Evolutionary conservation across 129 eudicot genomes (phyloP).

Genomic region (Ambrosia trifida): DNA sequence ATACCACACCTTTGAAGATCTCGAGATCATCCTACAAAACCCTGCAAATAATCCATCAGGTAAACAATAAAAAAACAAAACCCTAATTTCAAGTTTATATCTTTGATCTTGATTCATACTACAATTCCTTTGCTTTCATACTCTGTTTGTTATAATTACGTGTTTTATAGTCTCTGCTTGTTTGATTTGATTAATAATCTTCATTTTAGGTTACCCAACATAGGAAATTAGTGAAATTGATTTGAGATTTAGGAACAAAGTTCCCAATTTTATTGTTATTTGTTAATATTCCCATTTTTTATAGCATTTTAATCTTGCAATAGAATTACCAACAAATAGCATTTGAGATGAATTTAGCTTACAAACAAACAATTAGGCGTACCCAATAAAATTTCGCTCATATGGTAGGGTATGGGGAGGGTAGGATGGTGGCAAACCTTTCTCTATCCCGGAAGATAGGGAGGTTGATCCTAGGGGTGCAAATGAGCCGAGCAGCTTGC

Average conservation of each 20-base stretch:
- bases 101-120: not conserved
- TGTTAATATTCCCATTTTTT: not conserved
- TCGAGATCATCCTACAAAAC: conserved; percentile 2
- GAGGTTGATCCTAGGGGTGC: no score
- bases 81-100: conserved; percentile 25
- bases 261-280: not conserved
- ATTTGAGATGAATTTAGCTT: conserved; percentile 8
- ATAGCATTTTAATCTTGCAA: conserved; percentile 19
- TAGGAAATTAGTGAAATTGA: not conserved
- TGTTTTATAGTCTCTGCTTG: not conserved
- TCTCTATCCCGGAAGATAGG: no score
- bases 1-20: not conserved
- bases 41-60: conserved; percentile 14
- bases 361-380: no score
- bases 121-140: not conserved
- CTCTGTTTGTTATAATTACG: conserved; percentile 9
- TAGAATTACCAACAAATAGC: conserved; percentile 15
- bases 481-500: no score
- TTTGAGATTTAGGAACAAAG: not conserved
- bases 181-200: conserved; percentile 1
- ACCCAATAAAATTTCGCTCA: no score
- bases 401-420: no score
- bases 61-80: not conserved
- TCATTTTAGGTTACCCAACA: not conserved
- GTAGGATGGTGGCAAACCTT: no score